Evolutionary conservation across 225 moss, liverwort and hornwort genomes (phyloP).

Genomic region (Straminergon stramineum): DNA sequence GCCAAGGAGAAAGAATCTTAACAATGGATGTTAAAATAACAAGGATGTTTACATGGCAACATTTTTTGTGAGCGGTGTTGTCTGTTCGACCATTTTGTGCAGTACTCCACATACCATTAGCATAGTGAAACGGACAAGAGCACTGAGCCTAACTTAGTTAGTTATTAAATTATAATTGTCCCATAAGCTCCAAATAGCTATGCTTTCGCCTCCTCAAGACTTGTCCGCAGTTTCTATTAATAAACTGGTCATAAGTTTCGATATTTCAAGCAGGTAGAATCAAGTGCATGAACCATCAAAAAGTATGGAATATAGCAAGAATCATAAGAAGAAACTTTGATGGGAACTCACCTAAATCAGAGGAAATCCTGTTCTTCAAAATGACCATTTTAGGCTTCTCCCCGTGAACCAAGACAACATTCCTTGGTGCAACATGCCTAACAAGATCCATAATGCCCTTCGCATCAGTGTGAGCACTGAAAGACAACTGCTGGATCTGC

Average conservation of each 20-base stretch:
- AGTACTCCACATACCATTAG: not conserved
- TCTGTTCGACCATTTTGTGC: not conserved
- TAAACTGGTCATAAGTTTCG: not conserved
- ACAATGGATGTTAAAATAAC: not conserved
- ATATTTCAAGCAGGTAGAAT: not conserved
- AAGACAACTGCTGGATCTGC: constrained; percentile 91
- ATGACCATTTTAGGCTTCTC: constrained; percentile 92
- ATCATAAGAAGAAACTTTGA: not conserved
- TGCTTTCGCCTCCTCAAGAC: not conserved
- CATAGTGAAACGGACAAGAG: not conserved
- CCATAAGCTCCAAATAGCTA: not conserved
- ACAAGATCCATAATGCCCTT: constrained; percentile 98
- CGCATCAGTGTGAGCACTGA: constrained; percentile 96
- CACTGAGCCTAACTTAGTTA: not conserved
- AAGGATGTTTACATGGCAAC: not conserved
- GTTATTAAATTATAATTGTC: not conserved
- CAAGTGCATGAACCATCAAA: not conserved
- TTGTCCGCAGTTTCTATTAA: not conserved
- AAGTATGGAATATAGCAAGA: not conserved
- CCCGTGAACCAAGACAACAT: constrained; percentile 91
- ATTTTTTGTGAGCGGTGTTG: not conserved
- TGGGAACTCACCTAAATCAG: constrained; percentile 47
- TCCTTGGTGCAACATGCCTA: constrained; percentile 85
- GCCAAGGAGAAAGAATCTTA: not conserved
- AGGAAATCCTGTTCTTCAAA: constrained; percentile 63